These are phyloP conservation scores for Paecilomyces dactylethromorphus DNA, from an alignment of 2,329 filamentous ascomycete genomes.

Conservation along the genomic window DNA sequence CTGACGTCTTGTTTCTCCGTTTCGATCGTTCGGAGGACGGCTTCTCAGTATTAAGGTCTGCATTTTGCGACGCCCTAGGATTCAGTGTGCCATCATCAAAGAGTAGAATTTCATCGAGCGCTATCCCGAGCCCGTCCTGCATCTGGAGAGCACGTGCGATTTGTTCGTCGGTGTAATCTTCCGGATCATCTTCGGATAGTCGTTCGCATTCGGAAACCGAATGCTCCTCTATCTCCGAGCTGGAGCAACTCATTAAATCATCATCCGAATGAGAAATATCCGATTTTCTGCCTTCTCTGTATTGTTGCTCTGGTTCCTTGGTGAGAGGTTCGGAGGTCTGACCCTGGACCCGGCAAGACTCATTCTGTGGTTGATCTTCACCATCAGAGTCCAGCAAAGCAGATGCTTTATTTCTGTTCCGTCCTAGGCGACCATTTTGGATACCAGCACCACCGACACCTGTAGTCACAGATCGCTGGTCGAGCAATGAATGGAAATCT, in stretches of 20 bases:
- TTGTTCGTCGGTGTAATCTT: constrained; percentile 45
- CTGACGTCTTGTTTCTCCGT: neutral
- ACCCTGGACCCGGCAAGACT: neutral
- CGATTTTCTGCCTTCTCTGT: neutral
- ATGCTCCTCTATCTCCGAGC: neutral
- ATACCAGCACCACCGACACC: no score
- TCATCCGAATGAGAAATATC: neutral
- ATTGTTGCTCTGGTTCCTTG: constrained; percentile 6
- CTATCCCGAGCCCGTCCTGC: neutral
- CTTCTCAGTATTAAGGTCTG: neutral
- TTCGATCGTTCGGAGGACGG: neutral
- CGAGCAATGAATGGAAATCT: no score
- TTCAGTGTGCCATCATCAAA: neutral
- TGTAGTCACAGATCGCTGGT: no score
- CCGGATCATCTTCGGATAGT: neutral
- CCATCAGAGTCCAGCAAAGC: constrained; percentile 3
- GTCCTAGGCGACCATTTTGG: neutral
- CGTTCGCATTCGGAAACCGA: neutral
- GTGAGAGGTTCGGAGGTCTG: neutral
- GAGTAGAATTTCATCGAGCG: neutral
- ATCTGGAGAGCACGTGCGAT: constrained; percentile 18
- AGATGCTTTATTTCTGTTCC: neutral
- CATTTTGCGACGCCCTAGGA: neutral
- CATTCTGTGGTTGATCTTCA: constrained; percentile 12
- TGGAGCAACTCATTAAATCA: neutral